phyloP scores from a whole-genome alignment of 306 rosid species.

The Astragalus glycyphyllos region DNA sequence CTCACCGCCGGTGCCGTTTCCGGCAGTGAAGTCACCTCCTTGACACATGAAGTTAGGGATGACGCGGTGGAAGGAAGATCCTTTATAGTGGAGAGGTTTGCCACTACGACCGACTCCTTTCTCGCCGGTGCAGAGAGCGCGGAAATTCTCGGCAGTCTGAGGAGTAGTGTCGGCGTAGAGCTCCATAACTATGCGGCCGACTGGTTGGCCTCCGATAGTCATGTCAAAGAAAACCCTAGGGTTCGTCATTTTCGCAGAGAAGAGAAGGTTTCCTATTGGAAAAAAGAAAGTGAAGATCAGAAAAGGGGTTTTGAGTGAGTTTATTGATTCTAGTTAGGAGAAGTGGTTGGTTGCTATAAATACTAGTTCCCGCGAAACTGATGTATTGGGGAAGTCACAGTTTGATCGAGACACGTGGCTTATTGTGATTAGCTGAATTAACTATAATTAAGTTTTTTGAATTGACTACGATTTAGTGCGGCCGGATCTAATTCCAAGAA shows the following conservation, averaged over 20 bases:
- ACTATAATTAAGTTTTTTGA: slow-evolving; percentile 46
- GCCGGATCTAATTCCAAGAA: too few relatives aligned
- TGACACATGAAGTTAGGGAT: slow-evolving; percentile 81
- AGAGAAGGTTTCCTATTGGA: background rate
- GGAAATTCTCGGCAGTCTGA: slow-evolving; percentile 87
- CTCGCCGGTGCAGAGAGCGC: slow-evolving; percentile 93
- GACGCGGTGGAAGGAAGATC: slow-evolving; percentile 45
- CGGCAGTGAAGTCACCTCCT: slow-evolving; percentile 95
- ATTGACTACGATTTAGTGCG: slow-evolving; percentile 42
- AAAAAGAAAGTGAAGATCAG: background rate
- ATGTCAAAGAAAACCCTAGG: slow-evolving; percentile 87
- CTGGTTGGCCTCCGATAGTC: slow-evolving; percentile 63
- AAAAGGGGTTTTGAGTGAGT: background rate
- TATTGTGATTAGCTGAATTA: background rate
- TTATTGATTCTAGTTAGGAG: background rate
- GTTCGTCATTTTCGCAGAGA: slow-evolving; percentile 54
- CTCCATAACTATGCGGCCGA: slow-evolving; percentile 83
- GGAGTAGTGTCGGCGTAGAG: slow-evolving; percentile 82
- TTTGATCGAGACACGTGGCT: slow-evolving; percentile 49
- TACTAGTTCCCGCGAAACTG: background rate
- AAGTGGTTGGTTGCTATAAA: slow-evolving; percentile 32
- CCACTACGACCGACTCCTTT: slow-evolving; percentile 49
- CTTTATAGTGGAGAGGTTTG: slow-evolving; percentile 47
- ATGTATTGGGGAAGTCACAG: background rate
- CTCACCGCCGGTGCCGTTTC: slow-evolving; percentile 93